Conservation (phyloP, 2,329 filamentous ascomycete species). For the Shiraia sp. region DNA sequence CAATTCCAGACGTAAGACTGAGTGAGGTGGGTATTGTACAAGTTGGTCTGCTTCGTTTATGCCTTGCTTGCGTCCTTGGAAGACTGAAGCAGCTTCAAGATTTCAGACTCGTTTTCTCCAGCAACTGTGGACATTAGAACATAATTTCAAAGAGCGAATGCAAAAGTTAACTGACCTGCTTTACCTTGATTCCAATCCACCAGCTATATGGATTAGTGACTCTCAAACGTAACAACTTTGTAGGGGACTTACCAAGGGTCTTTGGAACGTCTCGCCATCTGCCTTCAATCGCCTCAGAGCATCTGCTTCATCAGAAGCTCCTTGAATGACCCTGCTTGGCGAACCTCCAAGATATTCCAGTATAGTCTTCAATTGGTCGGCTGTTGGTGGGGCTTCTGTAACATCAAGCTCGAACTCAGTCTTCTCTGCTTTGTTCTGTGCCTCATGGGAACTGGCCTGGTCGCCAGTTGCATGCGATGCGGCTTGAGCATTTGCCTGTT, state of each 20-base stretch:
- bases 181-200: slow-evolving; percentile 95
- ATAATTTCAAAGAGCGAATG: neutral
- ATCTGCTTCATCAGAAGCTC: slow-evolving; percentile 73
- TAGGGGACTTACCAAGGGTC: slow-evolving; percentile 69
- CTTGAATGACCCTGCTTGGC: slow-evolving; percentile 69
- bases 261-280: slow-evolving; percentile 68
- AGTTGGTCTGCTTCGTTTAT: slow-evolving; percentile 10
- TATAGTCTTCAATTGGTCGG: slow-evolving; percentile 81
- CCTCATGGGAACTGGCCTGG: slow-evolving; percentile 68
- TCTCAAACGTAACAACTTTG: neutral
- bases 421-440: slow-evolving; percentile 62
- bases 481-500: slow-evolving; percentile 75
- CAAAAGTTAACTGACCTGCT: slow-evolving; percentile 57
- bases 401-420: slow-evolving; percentile 85
- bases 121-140: slow-evolving; percentile 50
- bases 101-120: slow-evolving; percentile 84
- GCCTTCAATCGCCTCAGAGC: slow-evolving; percentile 79
- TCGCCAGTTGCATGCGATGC: slow-evolving; percentile 70
- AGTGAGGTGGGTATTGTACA: slow-evolving; percentile 7
- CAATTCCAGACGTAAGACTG: neutral
- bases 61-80: slow-evolving; percentile 45
- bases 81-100: slow-evolving; percentile 75
- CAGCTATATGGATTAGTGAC: slow-evolving; percentile 33
- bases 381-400: slow-evolving; percentile 77
- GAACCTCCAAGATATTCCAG: slow-evolving; percentile 73